Conservation (phyloP, 257 asterid genomes). For the Solanum chmielewskii region DNA sequence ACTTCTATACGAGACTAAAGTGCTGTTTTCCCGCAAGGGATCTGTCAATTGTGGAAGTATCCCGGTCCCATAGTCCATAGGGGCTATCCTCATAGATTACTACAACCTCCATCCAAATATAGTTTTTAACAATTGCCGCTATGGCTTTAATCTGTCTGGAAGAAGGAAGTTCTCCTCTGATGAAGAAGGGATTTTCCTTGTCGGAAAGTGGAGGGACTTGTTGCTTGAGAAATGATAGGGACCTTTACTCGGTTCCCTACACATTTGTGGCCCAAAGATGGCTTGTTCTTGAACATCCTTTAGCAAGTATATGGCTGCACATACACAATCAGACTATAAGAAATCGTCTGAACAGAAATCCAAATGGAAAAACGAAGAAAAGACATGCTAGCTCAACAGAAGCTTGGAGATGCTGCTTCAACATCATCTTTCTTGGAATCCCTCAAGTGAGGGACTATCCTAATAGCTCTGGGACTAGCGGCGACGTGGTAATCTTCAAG, state of each 20-base stretch:
- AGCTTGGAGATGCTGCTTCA: slow-evolving; percentile 28
- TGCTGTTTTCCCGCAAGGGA: slow-evolving; percentile 6
- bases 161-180: slow-evolving; percentile 28
- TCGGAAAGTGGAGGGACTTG: slow-evolving; percentile 34
- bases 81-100: slow-evolving; percentile 20
- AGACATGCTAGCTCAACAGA: not conserved
- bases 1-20: slow-evolving; percentile 13
- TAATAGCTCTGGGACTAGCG: not conserved
- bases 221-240: slow-evolving; percentile 39
- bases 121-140: slow-evolving; percentile 25
- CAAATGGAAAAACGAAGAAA: not conserved
- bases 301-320: slow-evolving; percentile 39
- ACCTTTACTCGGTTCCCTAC: slow-evolving; percentile 24
- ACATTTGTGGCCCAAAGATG: slow-evolving; percentile 32
- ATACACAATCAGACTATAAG: not conserved
- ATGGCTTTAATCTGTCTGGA: slow-evolving; percentile 36
- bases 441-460: slow-evolving; percentile 23
- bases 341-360: not conserved
- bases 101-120: slow-evolving; percentile 33
- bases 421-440: slow-evolving; percentile 16
- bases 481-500: slow-evolving; percentile 25
- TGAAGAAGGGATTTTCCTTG: slow-evolving; percentile 24
- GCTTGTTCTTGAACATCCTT: slow-evolving; percentile 30
- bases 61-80: slow-evolving; percentile 17
- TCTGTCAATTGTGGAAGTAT: slow-evolving; percentile 23